Conservation (phyloP, 2,329 filamentous ascomycete species). For the Hymenoscyphus repandus region DNA sequence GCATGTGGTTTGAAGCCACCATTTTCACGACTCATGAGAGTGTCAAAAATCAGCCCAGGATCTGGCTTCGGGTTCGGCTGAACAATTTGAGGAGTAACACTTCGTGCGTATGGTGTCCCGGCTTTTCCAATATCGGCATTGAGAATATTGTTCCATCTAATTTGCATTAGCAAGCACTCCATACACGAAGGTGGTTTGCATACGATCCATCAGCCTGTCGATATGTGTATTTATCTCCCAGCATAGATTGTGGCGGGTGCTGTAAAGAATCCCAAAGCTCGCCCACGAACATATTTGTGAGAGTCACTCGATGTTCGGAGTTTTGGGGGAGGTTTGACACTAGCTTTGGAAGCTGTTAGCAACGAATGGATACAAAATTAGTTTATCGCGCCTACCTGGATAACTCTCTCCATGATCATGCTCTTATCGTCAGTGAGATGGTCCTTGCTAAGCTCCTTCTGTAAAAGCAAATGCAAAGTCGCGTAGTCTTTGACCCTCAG, state of each 20-base stretch:
- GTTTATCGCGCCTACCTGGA: slow-evolving; percentile 39
- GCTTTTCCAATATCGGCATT: slow-evolving; percentile 63
- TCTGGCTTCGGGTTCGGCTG: slow-evolving; percentile 60
- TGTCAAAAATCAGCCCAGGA: slow-evolving; percentile 57
- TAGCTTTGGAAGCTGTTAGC: slow-evolving; percentile 39
- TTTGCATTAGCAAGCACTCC: slow-evolving; percentile 39
- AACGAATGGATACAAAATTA: neutral
- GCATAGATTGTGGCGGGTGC: slow-evolving; percentile 63
- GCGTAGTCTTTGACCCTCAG: slow-evolving; percentile 50
- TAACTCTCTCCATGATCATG: slow-evolving; percentile 70
- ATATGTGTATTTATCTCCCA: slow-evolving; percentile 58
- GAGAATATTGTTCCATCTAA: slow-evolving; percentile 69
- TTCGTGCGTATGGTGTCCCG: slow-evolving; percentile 61
- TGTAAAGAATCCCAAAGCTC: slow-evolving; percentile 67
- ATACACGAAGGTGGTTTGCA: slow-evolving; percentile 35
- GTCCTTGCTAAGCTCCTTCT: slow-evolving; percentile 55
- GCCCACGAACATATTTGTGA: slow-evolving; percentile 63
- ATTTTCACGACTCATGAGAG: slow-evolving; percentile 48
- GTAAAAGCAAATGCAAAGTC: slow-evolving; percentile 55
- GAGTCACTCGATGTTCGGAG: slow-evolving; percentile 45
- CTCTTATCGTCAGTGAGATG: slow-evolving; percentile 66
- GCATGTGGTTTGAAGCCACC: slow-evolving; percentile 57
- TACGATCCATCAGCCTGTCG: slow-evolving; percentile 60
- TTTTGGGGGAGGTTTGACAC: slow-evolving; percentile 58
- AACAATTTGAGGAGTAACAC: slow-evolving; percentile 54